Conservation (phyloP, 192 early-diverging fungal species). For the Backusella tuberculispora region DNA sequence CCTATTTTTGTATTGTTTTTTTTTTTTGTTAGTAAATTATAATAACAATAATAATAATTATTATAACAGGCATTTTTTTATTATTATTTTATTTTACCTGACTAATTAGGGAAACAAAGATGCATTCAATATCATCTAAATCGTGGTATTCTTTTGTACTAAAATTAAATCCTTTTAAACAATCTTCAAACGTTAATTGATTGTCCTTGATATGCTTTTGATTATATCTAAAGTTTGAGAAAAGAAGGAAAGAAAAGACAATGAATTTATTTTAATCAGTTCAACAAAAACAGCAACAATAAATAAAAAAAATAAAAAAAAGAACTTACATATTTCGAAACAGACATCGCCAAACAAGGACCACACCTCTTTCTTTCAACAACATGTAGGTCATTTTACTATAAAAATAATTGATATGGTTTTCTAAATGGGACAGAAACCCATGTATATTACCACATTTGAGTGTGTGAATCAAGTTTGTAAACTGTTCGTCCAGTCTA, state of each 20-base stretch:
- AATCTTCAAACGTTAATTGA: conserved; percentile 24
- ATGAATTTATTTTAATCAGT: too few relatives aligned
- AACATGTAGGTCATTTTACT: conserved; percentile 45
- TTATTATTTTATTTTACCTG: conserved; percentile 39
- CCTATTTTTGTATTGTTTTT: conserved; percentile 27
- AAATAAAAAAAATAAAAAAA: too few relatives aligned
- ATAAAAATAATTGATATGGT: conserved; percentile 40
- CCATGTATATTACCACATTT: conserved; percentile 41
- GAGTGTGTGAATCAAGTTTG: conserved; percentile 30
- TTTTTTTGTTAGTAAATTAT: conserved; percentile 16
- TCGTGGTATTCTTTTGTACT: conserved; percentile 34
- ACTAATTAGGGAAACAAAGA: conserved; percentile 49
- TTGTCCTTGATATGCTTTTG: background rate
- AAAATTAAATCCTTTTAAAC: conserved; percentile 35
- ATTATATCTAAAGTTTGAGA: background rate
- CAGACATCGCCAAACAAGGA: conserved; percentile 50
- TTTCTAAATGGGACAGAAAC: conserved; percentile 26
- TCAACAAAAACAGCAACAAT: too few relatives aligned
- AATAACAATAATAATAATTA: background rate
- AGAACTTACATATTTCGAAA: conserved; percentile 40
- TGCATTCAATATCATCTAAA: conserved; percentile 43
- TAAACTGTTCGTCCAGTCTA: conserved; percentile 32
- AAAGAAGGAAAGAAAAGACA: too few relatives aligned
- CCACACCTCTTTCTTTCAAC: conserved; percentile 44
- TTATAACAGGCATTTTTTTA: background rate